Conservation (phyloP, 2,329 filamentous ascomycete genomes). For the Madurella mycetomatis region DNA sequence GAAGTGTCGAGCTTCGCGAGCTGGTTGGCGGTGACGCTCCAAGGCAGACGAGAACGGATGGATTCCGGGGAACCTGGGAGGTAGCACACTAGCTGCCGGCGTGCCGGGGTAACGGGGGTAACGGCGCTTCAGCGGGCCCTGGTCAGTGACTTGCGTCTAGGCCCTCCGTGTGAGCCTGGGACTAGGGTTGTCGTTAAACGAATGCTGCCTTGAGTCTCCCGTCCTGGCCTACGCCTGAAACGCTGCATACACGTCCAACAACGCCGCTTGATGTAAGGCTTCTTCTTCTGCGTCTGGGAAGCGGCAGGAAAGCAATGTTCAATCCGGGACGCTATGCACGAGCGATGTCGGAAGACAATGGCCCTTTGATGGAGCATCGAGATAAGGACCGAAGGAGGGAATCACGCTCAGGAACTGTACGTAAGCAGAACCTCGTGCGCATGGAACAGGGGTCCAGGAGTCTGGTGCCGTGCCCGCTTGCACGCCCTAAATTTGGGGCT, state of each 20-base stretch:
- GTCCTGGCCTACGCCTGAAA: not conserved
- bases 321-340: not conserved
- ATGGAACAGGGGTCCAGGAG: slow-evolving; percentile 4
- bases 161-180: not conserved
- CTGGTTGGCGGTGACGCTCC: slow-evolving; percentile 24
- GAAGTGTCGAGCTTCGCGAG: not conserved
- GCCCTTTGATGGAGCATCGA: slow-evolving; percentile 1
- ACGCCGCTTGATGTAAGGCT: not conserved
- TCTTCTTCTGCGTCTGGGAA: too few relatives aligned
- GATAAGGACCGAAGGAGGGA: slow-evolving; percentile 5
- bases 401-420: slow-evolving; percentile 3
- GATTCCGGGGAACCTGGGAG: slow-evolving; percentile 7
- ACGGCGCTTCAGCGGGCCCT: slow-evolving; percentile 18
- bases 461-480: slow-evolving; percentile 1
- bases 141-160: slow-evolving; percentile 5
- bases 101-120: slow-evolving; percentile 3
- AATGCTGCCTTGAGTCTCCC: not conserved
- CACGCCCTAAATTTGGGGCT: not conserved
- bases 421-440: slow-evolving; percentile 15
- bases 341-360: slow-evolving; percentile 22
- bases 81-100: slow-evolving; percentile 10
- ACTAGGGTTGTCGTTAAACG: not conserved
- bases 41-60: slow-evolving; percentile 21
- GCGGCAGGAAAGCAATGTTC: not conserved
- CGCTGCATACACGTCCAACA: not conserved